Conservation (phyloP, 116 monocot genomes). For the Cymodocea nodosa region DNA sequence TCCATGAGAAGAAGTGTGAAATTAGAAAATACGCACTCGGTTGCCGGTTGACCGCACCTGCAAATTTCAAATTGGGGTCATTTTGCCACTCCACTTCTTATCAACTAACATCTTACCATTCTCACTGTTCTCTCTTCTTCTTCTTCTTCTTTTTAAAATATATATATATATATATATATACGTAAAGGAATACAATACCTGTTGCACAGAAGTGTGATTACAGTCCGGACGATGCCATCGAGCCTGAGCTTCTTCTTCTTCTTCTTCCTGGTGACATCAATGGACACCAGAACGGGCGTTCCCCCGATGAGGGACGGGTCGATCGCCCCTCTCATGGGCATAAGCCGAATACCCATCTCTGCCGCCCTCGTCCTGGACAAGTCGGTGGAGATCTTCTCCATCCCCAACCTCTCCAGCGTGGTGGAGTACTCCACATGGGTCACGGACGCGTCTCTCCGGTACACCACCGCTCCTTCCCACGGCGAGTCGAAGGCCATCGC, state of each 20-base stretch:
- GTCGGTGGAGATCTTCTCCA: conserved; percentile 46
- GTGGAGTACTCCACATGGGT: conserved; percentile 73
- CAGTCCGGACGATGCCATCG: conserved; percentile 85
- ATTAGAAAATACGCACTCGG: conserved; percentile 60
- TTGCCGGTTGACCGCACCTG: conserved; percentile 73
- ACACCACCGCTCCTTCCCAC: conserved; percentile 88
- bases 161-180: too few relatives aligned
- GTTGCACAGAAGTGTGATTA: conserved; percentile 77
- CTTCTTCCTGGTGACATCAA: conserved; percentile 72
- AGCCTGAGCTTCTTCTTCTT: conserved; percentile 57
- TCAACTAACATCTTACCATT: not conserved
- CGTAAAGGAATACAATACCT: conserved; percentile 28
- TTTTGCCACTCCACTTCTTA: not conserved
- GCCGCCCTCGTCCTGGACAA: conserved; percentile 60
- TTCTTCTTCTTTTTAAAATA: too few relatives aligned
- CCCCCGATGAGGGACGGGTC: conserved; percentile 15
- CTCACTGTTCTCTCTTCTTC: too few relatives aligned
- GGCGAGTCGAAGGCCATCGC: conserved; percentile 34
- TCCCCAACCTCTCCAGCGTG: conserved; percentile 70
- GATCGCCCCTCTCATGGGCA: conserved; percentile 17
- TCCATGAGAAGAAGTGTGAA: conserved; percentile 66
- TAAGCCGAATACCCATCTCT: conserved; percentile 63
- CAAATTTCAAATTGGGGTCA: not conserved
- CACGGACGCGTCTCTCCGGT: conserved; percentile 58
- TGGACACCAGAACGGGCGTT: conserved; percentile 79